Conservation (phyloP, 192 early-diverging fungal species). For the Diversispora eburnea region DNA sequence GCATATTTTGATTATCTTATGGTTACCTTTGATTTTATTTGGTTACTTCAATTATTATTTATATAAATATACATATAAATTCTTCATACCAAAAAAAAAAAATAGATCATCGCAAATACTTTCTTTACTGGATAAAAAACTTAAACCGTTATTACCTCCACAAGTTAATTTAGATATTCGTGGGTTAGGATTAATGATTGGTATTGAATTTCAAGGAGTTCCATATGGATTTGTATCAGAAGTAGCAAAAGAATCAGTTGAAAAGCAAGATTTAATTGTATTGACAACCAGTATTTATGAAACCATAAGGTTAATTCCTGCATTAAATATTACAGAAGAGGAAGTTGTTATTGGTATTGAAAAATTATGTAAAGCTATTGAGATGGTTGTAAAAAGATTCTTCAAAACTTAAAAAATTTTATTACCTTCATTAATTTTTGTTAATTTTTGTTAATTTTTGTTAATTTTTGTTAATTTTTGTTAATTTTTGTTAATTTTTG, state of each 20-base stretch:
- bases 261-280: conserved; percentile 37
- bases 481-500: no score
- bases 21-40: not conserved
- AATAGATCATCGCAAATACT: conserved; percentile 42
- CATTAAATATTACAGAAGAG: conserved; percentile 41
- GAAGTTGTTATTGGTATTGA: conserved; percentile 37
- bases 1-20: not conserved
- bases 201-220: conserved; percentile 40
- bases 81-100: not conserved
- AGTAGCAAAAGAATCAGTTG: conserved; percentile 31
- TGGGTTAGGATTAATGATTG: conserved; percentile 46
- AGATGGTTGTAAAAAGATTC: not conserved
- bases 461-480: no score
- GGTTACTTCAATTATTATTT: no score
- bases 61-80: not conserved
- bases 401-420: no score
- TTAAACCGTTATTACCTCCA: conserved; percentile 35
- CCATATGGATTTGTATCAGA: conserved; percentile 34
- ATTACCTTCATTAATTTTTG: no score
- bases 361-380: not conserved
- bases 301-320: conserved; percentile 43
- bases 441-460: no score
- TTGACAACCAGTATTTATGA: conserved; percentile 47
- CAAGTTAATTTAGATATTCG: conserved; percentile 37
- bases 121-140: conserved; percentile 24